Base-by-base conservation (phyloP, 2,329 filamentous ascomycete genomes). In the Myotisia sp. region DNA sequence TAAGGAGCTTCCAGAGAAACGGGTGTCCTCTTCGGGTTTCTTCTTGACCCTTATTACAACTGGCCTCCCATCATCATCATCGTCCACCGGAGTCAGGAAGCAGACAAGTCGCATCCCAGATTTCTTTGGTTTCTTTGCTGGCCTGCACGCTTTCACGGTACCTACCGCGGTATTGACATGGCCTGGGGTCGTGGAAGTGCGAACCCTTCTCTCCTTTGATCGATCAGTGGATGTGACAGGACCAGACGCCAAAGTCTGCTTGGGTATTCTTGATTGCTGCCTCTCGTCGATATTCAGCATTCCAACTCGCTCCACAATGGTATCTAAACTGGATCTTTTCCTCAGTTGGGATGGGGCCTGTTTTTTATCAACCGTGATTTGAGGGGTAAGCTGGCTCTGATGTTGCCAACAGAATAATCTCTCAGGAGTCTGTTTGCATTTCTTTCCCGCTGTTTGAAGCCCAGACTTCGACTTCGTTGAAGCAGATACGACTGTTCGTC, bases 341-440 rank as follows among this genome's bases (percentile, higher is more conserved):
- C 76, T 69, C 35, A 77, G 56, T 3, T 76, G 70, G 5, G 72
- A 67, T 3, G 68, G 62, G 53, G 3, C 61, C 63, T 2, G 63
- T 64, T 61, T 40, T 59, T 67, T 12, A 64, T 65, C 28, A 53
- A 54, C 2, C 64, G 53, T 6, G 66, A 64, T n/a, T 9, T 6
- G 37, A 54, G 48, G 21, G 5, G 12, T 10, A 2, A 83, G 83
- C 56, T 98, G 90, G 37, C 90, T 83, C 53, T 82, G 86, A 62
- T 98, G 90, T 55, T 94, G 85, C 79, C 82, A 93, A 64, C 87
- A 95, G 60, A 85, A 94, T 32, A 77, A 70, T 42, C 41, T 55
- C 26, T 44, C 47, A 23, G 46, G 51, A 37, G 49, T n/a, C 52
- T 38, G 42, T 35, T 39, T 43, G 35, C 23, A 42, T 29, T 36